phyloP scores from a whole-genome alignment of 768 basidiomycete genomes.

The Lentinula lateritia region DNA sequence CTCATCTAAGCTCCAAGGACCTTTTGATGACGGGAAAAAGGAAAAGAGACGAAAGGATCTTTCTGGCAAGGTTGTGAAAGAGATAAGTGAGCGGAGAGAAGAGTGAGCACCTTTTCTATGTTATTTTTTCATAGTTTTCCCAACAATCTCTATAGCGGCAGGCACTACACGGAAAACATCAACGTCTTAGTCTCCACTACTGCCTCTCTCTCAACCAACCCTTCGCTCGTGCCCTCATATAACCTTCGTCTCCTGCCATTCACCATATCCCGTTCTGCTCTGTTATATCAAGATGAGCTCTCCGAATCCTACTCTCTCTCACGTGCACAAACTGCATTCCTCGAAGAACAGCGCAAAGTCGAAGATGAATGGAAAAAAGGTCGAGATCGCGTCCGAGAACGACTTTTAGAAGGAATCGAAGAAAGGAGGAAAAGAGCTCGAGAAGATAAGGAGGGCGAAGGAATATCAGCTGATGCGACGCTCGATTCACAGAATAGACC shows the following conservation, averaged over 20 bases:
- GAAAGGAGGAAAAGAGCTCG: constrained; percentile 72
- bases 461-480: constrained; percentile 65
- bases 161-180: constrained; percentile 60
- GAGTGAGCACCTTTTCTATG: constrained; percentile 43
- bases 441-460: constrained; percentile 88
- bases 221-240: constrained; percentile 61
- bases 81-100: constrained; percentile 68
- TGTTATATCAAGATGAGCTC: constrained; percentile 57
- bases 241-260: constrained; percentile 68
- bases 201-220: constrained; percentile 60
- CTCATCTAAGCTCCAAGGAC: neutral
- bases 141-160: constrained; percentile 33
- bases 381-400: constrained; percentile 67
- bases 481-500: constrained; percentile 74
- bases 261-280: constrained; percentile 71
- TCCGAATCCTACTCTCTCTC: constrained; percentile 70
- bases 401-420: constrained; percentile 80
- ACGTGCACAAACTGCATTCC: constrained; percentile 62
- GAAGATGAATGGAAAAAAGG: constrained; percentile 82
- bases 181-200: constrained; percentile 53
- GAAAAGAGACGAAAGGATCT: constrained; percentile 68
- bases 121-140: neutral
- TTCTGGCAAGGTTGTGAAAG: constrained; percentile 65
- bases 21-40: constrained; percentile 41
- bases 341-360: constrained; percentile 73